A percentile compares a stretch with the other conserved stretches of the same genome.
Evolutionary conservation across 805 yeast species (phyloP).

Genomic region (Saccharomycopsis olivae): DNA sequence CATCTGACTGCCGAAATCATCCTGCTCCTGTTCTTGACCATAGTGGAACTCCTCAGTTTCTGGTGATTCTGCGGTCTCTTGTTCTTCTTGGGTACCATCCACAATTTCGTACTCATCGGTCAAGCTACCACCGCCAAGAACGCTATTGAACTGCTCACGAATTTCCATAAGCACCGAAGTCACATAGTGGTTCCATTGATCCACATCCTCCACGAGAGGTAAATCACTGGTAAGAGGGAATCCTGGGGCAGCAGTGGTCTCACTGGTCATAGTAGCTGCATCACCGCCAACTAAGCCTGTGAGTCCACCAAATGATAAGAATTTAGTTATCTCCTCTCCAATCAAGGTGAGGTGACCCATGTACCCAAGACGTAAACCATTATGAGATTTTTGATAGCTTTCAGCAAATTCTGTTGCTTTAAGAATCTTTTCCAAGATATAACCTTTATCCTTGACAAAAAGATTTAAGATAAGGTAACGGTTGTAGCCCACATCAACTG

Average conservation of each 20-base stretch:
- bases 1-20: conserved; percentile 23
- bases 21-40: conserved; percentile 27
- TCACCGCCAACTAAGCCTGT: conserved; percentile 22
- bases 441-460: conserved; percentile 38
- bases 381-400: conserved; percentile 47
- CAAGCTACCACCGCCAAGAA: conserved; percentile 69
- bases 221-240: too few species aligned
- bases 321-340: conserved; percentile 93
- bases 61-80: conserved; percentile 4
- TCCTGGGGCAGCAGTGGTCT: conserved; percentile 21
- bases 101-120: conserved; percentile 30
- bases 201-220: conserved; percentile 29
- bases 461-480: conserved; percentile 51
- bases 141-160: conserved; percentile 87
- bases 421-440: conserved; percentile 51
- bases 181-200: conserved; percentile 74
- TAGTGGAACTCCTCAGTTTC: conserved; percentile 34
- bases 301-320: conserved; percentile 37
- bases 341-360: conserved; percentile 95
- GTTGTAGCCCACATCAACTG: conserved; percentile 62
- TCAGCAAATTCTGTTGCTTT: conserved; percentile 52
- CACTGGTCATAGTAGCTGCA: conserved; percentile 23
- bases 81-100: conserved; percentile 18
- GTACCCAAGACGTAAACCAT: conserved; percentile 69
- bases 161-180: conserved; percentile 76